A percentile compares a stretch with the other conserved stretches of the same genome.
Evolutionary conservation across 1,284 basidiomycete species (phyloP).

Genomic region (Inonotus obliquus): DNA sequence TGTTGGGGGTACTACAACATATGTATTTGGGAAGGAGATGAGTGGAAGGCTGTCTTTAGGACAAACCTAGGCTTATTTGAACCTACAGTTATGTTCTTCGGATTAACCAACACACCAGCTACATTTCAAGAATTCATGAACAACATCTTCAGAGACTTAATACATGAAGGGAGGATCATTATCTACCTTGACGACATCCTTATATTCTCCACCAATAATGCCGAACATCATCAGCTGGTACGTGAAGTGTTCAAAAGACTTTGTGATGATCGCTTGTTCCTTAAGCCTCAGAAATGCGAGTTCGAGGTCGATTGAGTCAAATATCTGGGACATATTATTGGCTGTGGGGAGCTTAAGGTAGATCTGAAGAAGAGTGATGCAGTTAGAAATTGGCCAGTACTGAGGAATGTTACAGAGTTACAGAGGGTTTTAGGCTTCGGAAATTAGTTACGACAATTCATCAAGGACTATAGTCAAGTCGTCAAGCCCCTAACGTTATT

Average conservation of each 20-base stretch:
- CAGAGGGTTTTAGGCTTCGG: neutral
- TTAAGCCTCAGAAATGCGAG: neutral
- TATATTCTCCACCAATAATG: neutral
- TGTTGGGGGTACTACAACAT: constrained; percentile 28
- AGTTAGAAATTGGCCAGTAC: neutral
- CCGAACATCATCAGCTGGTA: neutral
- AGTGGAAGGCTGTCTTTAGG: neutral
- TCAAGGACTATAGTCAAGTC: neutral
- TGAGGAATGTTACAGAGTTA: neutral
- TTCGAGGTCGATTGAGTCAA: neutral
- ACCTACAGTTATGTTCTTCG: neutral
- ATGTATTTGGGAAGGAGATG: neutral
- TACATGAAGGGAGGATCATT: neutral
- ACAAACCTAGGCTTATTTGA: neutral
- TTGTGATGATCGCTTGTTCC: neutral
- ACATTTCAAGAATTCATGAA: neutral
- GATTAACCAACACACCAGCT: neutral
- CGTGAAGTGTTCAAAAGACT: neutral
- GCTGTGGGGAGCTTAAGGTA: neutral
- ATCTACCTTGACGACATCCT: neutral
- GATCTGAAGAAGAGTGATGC: neutral
- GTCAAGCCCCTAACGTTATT: neutral
- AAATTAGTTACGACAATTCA: neutral
- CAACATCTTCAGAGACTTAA: neutral
- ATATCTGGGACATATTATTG: neutral